Evolutionary conservation across 2,329 filamentous ascomycete species (phyloP).

Genomic region (Xylariaceae sp.): DNA sequence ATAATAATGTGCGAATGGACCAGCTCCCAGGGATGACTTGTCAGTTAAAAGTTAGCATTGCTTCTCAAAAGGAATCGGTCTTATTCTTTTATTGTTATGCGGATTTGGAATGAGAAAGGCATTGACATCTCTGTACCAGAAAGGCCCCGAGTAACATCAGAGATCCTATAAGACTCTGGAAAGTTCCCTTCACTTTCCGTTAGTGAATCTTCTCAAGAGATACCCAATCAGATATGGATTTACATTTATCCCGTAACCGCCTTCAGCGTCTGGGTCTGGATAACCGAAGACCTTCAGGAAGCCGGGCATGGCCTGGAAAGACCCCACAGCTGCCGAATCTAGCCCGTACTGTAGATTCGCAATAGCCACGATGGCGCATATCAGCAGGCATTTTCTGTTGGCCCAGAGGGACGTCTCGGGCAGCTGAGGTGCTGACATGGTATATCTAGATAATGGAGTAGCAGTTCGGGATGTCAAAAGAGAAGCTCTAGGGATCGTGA

Average conservation of each 20-base stretch:
- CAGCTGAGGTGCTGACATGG: conserved; percentile 23
- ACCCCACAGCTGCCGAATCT: conserved; percentile 43
- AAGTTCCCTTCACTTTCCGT: conserved; percentile 36
- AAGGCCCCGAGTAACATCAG: conserved; percentile 49
- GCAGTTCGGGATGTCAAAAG: too few species aligned
- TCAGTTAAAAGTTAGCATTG: too few species aligned
- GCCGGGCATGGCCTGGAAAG: conserved; percentile 47
- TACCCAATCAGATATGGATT: conserved; percentile 8
- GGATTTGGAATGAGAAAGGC: too few species aligned
- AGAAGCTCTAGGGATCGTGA: too few species aligned
- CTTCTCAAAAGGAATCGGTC: too few species aligned
- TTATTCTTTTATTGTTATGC: too few species aligned
- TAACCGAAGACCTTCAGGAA: conserved; percentile 50
- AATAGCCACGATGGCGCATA: conserved; percentile 43
- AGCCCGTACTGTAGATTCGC: conserved; percentile 52
- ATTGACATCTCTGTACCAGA: too few species aligned
- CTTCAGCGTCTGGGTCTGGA: conserved; percentile 32
- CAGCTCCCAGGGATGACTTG: conserved; percentile 45
- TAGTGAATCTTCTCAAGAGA: conserved; percentile 23
- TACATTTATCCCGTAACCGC: conserved; percentile 40
- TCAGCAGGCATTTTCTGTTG: conserved; percentile 42
- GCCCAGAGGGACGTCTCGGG: conserved; percentile 35
- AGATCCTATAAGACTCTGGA: conserved; percentile 51
- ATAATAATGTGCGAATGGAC: conserved; percentile 43
- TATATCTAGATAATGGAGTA: too few species aligned